These are phyloP conservation scores for Chimonanthus salicifolius DNA, from an alignment of 164 flowering plant species.

Conservation along the genomic window DNA sequence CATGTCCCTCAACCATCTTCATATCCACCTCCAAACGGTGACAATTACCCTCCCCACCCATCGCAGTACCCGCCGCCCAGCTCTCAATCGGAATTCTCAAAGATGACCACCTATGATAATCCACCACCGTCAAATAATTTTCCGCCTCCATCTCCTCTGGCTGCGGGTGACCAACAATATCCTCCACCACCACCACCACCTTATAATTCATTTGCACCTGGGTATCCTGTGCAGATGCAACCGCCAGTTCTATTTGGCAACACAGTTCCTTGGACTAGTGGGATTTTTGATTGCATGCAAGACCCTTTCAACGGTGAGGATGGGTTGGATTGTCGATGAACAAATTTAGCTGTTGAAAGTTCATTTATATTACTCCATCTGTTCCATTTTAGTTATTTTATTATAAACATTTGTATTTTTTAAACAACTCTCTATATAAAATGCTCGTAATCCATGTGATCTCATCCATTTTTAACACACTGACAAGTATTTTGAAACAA, in stretches of 20 bases:
- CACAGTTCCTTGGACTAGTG: conserved; percentile 13
- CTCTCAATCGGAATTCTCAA: too few species aligned
- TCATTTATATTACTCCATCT: neutral
- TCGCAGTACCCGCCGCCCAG: neutral
- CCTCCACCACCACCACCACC: neutral
- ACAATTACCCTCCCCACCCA: conserved; percentile 4
- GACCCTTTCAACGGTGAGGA: conserved; percentile 36
- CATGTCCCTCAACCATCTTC: neutral
- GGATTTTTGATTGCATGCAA: conserved; percentile 40
- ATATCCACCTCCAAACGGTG: neutral
- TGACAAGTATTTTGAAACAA: too few species aligned
- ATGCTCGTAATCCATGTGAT: too few species aligned
- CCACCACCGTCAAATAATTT: neutral
- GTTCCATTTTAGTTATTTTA: too few species aligned
- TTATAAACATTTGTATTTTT: too few species aligned
- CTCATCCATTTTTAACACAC: too few species aligned
- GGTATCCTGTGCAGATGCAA: neutral
- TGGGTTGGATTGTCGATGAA: neutral
- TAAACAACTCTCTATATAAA: too few species aligned
- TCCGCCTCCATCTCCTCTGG: neutral
- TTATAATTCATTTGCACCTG: too few species aligned
- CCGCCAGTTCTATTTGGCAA: neutral
- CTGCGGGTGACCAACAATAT: too few species aligned
- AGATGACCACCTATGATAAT: too few species aligned
- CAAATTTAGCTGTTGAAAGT: neutral